phyloP scores from a whole-genome alignment of 148 eudicot species.

The Simmondsia chinensis region DNA sequence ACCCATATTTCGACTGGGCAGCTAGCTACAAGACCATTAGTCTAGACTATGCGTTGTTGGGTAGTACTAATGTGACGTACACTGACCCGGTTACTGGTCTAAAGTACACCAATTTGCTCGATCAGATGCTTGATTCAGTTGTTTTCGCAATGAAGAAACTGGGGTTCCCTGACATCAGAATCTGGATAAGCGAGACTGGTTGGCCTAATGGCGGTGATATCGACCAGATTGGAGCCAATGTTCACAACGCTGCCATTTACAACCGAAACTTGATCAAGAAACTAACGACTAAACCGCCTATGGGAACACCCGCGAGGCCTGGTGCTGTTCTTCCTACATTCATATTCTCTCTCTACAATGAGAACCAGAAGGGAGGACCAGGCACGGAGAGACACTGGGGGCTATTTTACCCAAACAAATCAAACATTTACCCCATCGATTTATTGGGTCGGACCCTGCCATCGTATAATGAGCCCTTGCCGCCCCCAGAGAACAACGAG shows the following conservation, averaged over 20 bases:
- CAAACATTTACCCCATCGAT: conserved; percentile 52
- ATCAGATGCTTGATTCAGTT: conserved; percentile 76
- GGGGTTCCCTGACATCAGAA: conserved; percentile 49
- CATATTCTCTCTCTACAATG: conserved; percentile 65
- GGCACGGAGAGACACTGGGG: conserved; percentile 94
- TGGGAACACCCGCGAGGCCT: conserved; percentile 79
- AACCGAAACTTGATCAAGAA: conserved; percentile 59
- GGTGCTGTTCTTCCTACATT: conserved; percentile 54
- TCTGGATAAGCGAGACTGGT: conserved; percentile 76
- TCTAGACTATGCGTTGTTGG: conserved; percentile 59
- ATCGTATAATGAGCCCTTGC: conserved; percentile 33
- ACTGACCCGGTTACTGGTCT: conserved; percentile 52
- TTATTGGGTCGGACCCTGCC: conserved; percentile 47
- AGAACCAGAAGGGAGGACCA: conserved; percentile 70
- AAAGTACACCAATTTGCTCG: conserved; percentile 56
- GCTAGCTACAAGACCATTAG: conserved; percentile 34
- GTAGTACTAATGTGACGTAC: conserved; percentile 22
- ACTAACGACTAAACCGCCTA: conserved; percentile 47
- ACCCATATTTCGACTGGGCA: conserved; percentile 74
- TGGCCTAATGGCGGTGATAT: conserved; percentile 86
- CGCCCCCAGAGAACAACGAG: conserved; percentile 41
- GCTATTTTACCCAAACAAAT: conserved; percentile 51
- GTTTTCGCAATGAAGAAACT: conserved; percentile 58
- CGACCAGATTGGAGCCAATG: conserved; percentile 68
- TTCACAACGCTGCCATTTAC: conserved; percentile 76